Evolutionary conservation across 2,329 filamentous ascomycete genomes (phyloP).

Genomic region (Botrytis fabae): DNA sequence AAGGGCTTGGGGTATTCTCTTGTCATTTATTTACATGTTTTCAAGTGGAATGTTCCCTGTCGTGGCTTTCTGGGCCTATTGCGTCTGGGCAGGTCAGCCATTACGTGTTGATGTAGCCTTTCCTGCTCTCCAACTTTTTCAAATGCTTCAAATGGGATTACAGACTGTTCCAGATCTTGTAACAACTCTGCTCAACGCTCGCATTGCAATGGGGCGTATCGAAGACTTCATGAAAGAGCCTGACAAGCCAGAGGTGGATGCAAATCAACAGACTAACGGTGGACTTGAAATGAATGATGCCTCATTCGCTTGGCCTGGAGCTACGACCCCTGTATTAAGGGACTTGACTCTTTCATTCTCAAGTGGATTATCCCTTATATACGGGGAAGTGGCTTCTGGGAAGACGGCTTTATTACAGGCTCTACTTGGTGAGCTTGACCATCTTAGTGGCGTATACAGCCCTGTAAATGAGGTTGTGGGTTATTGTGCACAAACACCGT

Average conservation of each 20-base stretch:
- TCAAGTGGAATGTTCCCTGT: constrained; percentile 76
- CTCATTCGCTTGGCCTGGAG: constrained; percentile 79
- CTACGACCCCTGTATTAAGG: constrained; percentile 54
- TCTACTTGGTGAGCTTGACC: constrained; percentile 40
- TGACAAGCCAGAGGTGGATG: constrained; percentile 62
- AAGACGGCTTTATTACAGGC: constrained; percentile 52
- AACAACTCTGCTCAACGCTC: constrained; percentile 75
- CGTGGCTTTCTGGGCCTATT: constrained; percentile 79
- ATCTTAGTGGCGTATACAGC: constrained; percentile 42
- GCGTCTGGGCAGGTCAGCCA: constrained; percentile 64
- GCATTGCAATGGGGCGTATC: constrained; percentile 78
- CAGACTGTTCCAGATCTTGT: constrained; percentile 75
- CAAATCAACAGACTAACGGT: constrained; percentile 24
- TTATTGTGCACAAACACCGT: constrained; percentile 66
- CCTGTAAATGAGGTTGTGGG: constrained; percentile 58
- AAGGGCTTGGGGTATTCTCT: constrained; percentile 60
- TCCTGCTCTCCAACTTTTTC: constrained; percentile 79
- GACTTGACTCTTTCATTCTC: constrained; percentile 56
- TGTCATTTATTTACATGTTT: constrained; percentile 68
- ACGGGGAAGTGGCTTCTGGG: constrained; percentile 63
- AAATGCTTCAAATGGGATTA: constrained; percentile 70
- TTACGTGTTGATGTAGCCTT: constrained; percentile 82
- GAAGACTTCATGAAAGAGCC: constrained; percentile 86
- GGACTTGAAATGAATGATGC: constrained; percentile 59
- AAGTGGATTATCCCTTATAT: constrained; percentile 58